phyloP scores from a whole-genome alignment of 345 rosid genomes.

The Salix brachista region DNA sequence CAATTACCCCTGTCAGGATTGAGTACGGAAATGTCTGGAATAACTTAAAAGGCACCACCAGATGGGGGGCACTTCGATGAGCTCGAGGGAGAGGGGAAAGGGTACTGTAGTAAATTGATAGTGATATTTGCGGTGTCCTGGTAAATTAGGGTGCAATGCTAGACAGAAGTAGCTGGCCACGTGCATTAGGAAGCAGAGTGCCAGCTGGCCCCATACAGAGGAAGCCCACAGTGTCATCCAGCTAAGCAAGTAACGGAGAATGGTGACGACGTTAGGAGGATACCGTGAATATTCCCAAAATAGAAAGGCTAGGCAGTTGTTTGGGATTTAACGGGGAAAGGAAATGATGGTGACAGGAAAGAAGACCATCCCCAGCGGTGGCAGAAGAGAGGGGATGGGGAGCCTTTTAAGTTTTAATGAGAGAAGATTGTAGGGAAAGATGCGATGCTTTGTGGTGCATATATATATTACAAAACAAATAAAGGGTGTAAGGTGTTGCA shows the following conservation, averaged over 20 bases:
- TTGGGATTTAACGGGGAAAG: neutral
- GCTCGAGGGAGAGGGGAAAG: neutral
- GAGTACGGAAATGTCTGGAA: neutral
- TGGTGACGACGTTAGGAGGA: neutral
- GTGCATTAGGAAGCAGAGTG: constrained; percentile 22
- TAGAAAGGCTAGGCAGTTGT: too few relatives aligned
- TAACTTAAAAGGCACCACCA: neutral
- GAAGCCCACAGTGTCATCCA: constrained; percentile 28
- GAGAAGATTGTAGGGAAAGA: too few relatives aligned
- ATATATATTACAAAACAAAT: too few relatives aligned
- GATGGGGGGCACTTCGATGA: neutral
- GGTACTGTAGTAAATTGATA: neutral
- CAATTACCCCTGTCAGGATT: neutral
- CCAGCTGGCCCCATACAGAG: constrained; percentile 37
- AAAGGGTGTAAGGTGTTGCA: too few relatives aligned
- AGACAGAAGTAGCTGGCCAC: constrained; percentile 40
- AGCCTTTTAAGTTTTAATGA: too few relatives aligned
- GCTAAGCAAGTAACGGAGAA: constrained; percentile 29
- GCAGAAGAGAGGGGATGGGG: constrained; percentile 25
- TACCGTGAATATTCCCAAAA: neutral
- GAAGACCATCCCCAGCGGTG: neutral
- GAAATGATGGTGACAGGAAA: constrained; percentile 22
- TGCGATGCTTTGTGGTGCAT: too few relatives aligned
- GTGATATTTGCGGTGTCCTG: neutral
- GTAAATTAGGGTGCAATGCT: neutral